Conservation (phyloP, 257 asterid genomes). For the Agastache rugosa region DNA sequence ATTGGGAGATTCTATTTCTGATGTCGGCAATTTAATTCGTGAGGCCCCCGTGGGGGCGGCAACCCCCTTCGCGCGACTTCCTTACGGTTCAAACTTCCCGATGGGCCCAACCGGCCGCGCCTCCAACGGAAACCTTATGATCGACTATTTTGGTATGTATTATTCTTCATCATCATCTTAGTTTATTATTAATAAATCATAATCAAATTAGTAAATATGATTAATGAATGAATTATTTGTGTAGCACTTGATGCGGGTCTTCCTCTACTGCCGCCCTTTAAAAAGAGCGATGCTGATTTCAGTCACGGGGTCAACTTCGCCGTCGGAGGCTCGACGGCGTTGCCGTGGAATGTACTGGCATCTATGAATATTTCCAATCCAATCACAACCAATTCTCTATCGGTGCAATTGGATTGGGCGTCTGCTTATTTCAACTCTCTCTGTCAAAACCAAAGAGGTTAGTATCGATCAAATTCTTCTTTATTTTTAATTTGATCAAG, state of each 20-base stretch:
- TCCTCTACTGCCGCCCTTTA: background rate
- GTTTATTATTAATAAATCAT: too few species aligned
- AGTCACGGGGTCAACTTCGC: background rate
- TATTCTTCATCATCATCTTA: background rate
- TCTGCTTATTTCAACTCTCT: background rate
- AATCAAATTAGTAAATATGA: too few species aligned
- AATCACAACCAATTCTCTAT: background rate
- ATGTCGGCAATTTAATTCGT: background rate
- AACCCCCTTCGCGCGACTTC: background rate
- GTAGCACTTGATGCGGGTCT: background rate
- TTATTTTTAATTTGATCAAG: too few species aligned
- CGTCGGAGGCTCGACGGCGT: background rate
- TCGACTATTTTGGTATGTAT: background rate
- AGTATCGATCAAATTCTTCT: too few species aligned
- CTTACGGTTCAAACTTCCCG: background rate
- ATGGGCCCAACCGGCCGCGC: conserved; percentile 38
- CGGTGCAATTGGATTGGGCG: background rate
- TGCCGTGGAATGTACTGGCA: background rate
- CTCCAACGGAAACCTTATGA: background rate
- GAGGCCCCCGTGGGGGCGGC: background rate
- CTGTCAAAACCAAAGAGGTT: background rate
- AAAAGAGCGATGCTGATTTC: too few species aligned
- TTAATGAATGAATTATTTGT: too few species aligned
- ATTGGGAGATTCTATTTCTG: background rate
- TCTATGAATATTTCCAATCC: background rate